phyloP scores from a whole-genome alignment of 1,139 yeast species.

The Candida tropicalis region DNA sequence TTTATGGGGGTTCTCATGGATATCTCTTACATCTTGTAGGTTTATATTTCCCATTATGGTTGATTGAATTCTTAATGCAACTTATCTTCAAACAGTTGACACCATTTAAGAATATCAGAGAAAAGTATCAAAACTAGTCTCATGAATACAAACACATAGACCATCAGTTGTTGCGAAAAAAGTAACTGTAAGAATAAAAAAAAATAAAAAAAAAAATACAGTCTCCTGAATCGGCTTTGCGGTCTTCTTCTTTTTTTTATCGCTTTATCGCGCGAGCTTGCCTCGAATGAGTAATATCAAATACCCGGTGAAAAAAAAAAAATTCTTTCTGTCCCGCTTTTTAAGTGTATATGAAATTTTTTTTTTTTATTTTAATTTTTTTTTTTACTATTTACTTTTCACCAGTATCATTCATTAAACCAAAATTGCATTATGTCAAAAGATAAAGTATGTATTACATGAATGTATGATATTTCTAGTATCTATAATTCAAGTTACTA shows the following conservation, averaged over 20 bases:
- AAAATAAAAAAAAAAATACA: background rate
- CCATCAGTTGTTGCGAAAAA: conserved; percentile 1
- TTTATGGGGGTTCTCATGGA: conserved; percentile 30
- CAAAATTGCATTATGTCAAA: background rate
- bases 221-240: conserved; percentile 1
- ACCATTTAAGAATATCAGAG: conserved; percentile 20
- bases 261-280: background rate
- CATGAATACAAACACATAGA: too few species aligned
- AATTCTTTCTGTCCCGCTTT: background rate
- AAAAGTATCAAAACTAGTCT: background rate
- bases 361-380: background rate
- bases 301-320: background rate
- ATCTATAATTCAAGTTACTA: background rate
- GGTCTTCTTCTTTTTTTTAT: background rate
- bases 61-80: conserved; percentile 27
- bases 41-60: conserved; percentile 32
- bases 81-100: conserved; percentile 31
- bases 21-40: conserved; percentile 25
- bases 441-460: conserved; percentile 6
- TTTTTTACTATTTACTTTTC: background rate
- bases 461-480: background rate
- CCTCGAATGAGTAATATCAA: conserved; percentile 1
- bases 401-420: background rate
- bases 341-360: background rate
- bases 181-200: too few species aligned